Base-by-base conservation (phyloP, 2,329 filamentous ascomycete genomes). In the Alternaria incomplexa region DNA sequence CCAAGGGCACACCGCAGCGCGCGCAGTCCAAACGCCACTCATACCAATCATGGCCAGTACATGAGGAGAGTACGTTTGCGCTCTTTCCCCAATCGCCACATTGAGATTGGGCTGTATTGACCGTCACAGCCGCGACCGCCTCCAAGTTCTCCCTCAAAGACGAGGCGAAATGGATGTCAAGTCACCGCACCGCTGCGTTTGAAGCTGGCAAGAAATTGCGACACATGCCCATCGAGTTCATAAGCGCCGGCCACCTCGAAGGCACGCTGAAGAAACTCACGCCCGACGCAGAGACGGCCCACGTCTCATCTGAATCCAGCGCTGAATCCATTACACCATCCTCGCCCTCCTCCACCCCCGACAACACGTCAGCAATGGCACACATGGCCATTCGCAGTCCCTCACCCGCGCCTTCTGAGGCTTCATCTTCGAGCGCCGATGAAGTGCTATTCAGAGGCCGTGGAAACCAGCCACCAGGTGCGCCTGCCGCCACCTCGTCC, bases 141-240 rank as follows among this genome's bases (percentile, higher is more conserved):
- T 61, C 67, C 53, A 67, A 58, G 12, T 81, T 82, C 58, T 85
- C 85, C 1, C 81, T 90, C 76, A 81, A 83, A 65, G 85, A 90
- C 67, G 87, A 88, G 77, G 87, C 87, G 36, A 83, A 82, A 22
- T 88, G 87, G 69, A 88, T 86, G 12, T 85, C 85, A 72, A 81
- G 79, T 17, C 83, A 86, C 67, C 79, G 80, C 44, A 80, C 79
- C 28, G 75, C 81, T 48, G 76, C 76, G 48, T 85, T 83, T 77
- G 81, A 83, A 58, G 76, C 82, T 4, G 82, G 83, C 63, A 77
- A 80, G 53, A 84, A 83, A 66, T 81, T 91, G 53, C 83, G 89
- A 62, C 79, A 89, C 69, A 82, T 84, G 57, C 80, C 81, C 23
- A 83, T 91, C 54, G 75, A 79, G 2, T 91, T 91, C 72, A 84